Evolutionary conservation across 1,139 yeast species (phyloP).

Genomic region (Pneumocystis murina): DNA sequence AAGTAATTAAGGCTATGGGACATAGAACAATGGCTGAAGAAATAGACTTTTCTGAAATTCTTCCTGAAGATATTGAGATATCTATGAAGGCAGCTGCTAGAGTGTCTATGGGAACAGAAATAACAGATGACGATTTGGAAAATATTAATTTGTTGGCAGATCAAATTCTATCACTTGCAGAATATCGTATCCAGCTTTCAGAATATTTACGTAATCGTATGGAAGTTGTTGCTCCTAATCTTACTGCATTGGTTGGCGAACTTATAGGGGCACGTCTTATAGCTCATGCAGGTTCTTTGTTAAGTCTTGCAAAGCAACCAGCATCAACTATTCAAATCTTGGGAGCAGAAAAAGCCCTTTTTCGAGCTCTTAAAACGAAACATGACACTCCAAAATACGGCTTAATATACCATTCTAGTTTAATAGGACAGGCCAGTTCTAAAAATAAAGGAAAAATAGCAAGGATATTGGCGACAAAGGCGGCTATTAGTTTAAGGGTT

Average conservation of each 20-base stretch:
- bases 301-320: slow-evolving; percentile 92
- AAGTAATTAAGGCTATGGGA: slow-evolving; percentile 89
- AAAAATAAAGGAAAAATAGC: slow-evolving; percentile 98
- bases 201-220: slow-evolving; percentile 84
- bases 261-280: slow-evolving; percentile 96
- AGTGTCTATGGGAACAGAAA: slow-evolving; percentile 98
- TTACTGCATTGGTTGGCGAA: slow-evolving; percentile 93
- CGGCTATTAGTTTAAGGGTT: slow-evolving; percentile 89
- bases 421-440: slow-evolving; percentile 90
- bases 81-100: slow-evolving; percentile 49
- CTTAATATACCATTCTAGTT: slow-evolving; percentile 88
- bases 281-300: slow-evolving; percentile 95
- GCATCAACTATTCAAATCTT: slow-evolving; percentile 96
- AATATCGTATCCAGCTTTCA: slow-evolving; percentile 77
- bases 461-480: slow-evolving; percentile 95
- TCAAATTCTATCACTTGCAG: slow-evolving; percentile 84
- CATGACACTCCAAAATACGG: slow-evolving; percentile 98
- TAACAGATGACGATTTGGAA: slow-evolving; percentile 82
- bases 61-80: slow-evolving; percentile 85
- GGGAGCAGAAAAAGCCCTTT: slow-evolving; percentile 97
- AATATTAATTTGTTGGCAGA: slow-evolving; percentile 84
- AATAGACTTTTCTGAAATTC: slow-evolving; percentile 75
- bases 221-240: slow-evolving; percentile 96
- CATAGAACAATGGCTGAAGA: slow-evolving; percentile 80
- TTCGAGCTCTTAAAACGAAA: slow-evolving; percentile 96